Evolutionary conservation across 306 rosid species (phyloP).

Genomic region (Trifolium repens): DNA sequence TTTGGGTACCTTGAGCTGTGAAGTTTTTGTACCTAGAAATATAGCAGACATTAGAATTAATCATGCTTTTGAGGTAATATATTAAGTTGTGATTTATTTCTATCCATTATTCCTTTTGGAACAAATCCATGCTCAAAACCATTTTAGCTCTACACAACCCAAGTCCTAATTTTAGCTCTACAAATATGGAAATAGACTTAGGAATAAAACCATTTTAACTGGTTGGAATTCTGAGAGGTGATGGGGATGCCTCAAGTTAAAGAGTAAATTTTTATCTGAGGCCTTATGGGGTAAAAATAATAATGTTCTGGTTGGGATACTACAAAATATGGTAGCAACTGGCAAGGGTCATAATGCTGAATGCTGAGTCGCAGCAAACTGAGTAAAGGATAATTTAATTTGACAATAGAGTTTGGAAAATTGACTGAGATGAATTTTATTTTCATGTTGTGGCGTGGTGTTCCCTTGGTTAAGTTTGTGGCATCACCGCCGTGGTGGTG

Average conservation of each 20-base stretch:
- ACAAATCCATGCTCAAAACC: background rate
- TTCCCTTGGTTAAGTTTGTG: background rate
- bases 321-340: background rate
- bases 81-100: background rate
- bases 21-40: background rate
- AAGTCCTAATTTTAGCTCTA: constrained; percentile 27
- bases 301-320: background rate
- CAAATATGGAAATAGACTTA: too few species aligned
- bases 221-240: constrained; percentile 4
- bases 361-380: constrained; percentile 1
- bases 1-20: background rate
- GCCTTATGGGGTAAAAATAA: constrained; percentile 10
- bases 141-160: background rate
- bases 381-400: background rate
- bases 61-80: background rate
- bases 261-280: constrained; percentile 19
- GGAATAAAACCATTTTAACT: constrained; percentile 4
- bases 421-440: background rate
- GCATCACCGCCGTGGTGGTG: constrained; percentile 2
- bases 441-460: too few species aligned
- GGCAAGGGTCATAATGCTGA: constrained; percentile 17
- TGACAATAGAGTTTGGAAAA: constrained; percentile 21
- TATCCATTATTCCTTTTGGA: background rate
- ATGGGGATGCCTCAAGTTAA: constrained; percentile 20
- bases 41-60: background rate